Evolutionary conservation across 1,284 basidiomycete species (phyloP), one percentile per base, ranked within the genome.

Genomic region (Clitocybe nebularis): DNA sequence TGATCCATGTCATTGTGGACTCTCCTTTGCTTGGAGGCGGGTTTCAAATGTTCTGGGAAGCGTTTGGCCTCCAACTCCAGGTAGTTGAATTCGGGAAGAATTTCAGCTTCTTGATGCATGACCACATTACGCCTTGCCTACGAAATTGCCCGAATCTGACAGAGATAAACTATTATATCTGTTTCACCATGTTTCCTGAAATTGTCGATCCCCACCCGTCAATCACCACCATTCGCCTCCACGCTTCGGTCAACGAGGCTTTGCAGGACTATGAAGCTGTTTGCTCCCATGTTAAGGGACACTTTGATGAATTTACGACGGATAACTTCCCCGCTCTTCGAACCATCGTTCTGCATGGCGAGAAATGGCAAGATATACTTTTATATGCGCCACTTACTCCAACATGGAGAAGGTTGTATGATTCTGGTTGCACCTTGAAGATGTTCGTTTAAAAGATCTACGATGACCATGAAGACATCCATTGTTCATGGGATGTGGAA

Each of bases 31-130:
- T 56, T 26, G 60, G 58, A 13, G 60, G 63, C 9, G 59, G 68
- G 23, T 50, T 73, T 43, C 61, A 60, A 34, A 60, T 63, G 35
- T 52, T 74, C 14, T 81, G 77, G 78, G 64, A 69, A 26, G 57
- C 52, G 20, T 72, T 76, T 45, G 79, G 78, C 16, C 46, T 49
- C 25, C 77, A 75, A 51, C 63, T 85, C 29, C 63, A 64, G 45
- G 67, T 64, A 3, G 63, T 84, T 21, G 81, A 84, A 55, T 69
- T 84, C 41, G 79, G 80, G 23, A 67, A 62, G 46, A 68, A 73
- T 55, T 50, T 79, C 34, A 70, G 67, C 42, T 82, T 81, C 58
- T 61, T 69, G 41, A 58, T 71, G 43, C 54, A 58, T 36, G 77
- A 80, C 50, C 58, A 69, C 45, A 57, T 81, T 43, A 55, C 69